Evolutionary conservation across 2,329 filamentous ascomycete genomes (phyloP).

Genomic region (Zymoseptoria brevis): DNA sequence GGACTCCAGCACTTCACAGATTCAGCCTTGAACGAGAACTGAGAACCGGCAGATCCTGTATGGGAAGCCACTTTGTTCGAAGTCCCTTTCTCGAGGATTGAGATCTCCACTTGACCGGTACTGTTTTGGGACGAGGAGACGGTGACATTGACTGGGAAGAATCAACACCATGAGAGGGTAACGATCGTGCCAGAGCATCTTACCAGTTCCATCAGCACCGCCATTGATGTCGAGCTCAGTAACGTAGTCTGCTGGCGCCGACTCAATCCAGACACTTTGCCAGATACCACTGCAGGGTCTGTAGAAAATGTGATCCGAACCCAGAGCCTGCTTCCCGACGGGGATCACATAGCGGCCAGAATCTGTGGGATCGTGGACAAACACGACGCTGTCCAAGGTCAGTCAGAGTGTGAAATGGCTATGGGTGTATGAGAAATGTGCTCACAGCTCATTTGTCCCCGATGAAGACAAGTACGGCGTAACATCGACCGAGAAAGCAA

Average conservation of each 20-base stretch:
- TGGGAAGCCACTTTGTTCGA: slow-evolving; percentile 34
- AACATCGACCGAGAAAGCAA: slow-evolving; percentile 49
- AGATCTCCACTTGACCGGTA: slow-evolving; percentile 33
- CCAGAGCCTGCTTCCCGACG: slow-evolving; percentile 47
- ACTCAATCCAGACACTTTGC: slow-evolving; percentile 66
- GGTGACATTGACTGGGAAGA: slow-evolving; percentile 21
- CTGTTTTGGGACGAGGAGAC: slow-evolving; percentile 41
- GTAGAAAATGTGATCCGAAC: slow-evolving; percentile 62
- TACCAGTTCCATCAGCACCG: slow-evolving; percentile 45
- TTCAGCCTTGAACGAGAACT: slow-evolving; percentile 49
- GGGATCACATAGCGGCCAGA: slow-evolving; percentile 48
- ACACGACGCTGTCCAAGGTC: slow-evolving; percentile 47
- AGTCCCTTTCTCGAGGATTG: slow-evolving; percentile 7
- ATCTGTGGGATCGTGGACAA: slow-evolving; percentile 62
- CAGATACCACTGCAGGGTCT: slow-evolving; percentile 66
- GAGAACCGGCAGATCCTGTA: slow-evolving; percentile 39
- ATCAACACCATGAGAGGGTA: background rate
- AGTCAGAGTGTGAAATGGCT: slow-evolving; percentile 39
- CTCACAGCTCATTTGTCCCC: slow-evolving; percentile 52
- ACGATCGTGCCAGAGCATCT: slow-evolving; percentile 12
- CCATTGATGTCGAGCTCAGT: slow-evolving; percentile 53
- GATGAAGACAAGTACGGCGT: slow-evolving; percentile 55
- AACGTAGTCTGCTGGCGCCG: slow-evolving; percentile 51
- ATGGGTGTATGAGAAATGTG: slow-evolving; percentile 53
- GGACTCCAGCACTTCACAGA: slow-evolving; percentile 59